phyloP scores from a whole-genome alignment of 2,329 filamentous ascomycete species.

The Aspergillus oerlinghausenensis region DNA sequence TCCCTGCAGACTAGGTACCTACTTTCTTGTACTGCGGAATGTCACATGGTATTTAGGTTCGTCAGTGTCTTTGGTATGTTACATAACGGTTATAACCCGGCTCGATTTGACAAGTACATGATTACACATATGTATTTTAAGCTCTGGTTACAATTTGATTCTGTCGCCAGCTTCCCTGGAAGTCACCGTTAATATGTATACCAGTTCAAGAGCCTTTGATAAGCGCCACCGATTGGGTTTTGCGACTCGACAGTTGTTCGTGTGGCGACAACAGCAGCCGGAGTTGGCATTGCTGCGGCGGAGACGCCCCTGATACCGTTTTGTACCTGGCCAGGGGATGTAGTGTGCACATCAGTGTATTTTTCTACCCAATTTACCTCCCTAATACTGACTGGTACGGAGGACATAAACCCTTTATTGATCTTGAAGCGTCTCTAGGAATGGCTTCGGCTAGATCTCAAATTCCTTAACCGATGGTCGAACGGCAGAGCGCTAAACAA shows the following conservation, averaged over 20 bases:
- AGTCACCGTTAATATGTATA: neutral
- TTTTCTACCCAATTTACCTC: neutral
- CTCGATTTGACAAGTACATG: neutral
- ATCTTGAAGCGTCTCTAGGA: neutral
- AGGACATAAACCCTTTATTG: neutral
- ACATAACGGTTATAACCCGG: neutral
- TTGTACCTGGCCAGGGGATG: neutral
- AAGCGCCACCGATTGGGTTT: neutral
- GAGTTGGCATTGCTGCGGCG: neutral
- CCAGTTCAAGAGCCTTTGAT: neutral
- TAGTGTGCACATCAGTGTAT: neutral
- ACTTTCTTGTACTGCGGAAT: neutral
- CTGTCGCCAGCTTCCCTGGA: neutral
- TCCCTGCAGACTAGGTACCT: neutral
- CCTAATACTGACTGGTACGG: neutral
- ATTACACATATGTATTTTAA: neutral
- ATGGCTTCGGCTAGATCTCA: neutral
- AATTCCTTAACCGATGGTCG: neutral
- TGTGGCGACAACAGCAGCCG: neutral
- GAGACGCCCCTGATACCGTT: neutral
- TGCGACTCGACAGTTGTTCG: neutral
- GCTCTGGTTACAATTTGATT: neutral
- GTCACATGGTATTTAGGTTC: conserved; percentile 5
- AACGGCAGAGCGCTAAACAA: neutral
- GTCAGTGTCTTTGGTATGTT: conserved; percentile 7